phyloP scores from a whole-genome alignment of 139 green algal genomes.

The Closterium sp. region DNA sequence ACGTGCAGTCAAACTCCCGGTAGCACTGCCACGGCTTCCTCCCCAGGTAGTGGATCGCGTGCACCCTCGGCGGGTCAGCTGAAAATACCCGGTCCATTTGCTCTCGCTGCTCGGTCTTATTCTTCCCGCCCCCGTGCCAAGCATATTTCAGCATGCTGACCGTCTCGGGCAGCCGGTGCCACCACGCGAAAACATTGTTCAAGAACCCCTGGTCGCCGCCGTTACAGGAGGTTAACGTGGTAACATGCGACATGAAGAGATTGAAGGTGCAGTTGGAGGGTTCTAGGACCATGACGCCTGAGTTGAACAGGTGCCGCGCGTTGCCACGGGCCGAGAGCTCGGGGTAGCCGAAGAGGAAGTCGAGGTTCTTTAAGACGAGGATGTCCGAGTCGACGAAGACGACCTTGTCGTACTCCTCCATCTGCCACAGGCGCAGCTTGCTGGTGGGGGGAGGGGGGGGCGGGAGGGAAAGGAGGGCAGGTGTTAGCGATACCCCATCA shows the following conservation, averaged over 20 bases:
- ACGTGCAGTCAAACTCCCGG: constrained; percentile 11
- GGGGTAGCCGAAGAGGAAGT: constrained; percentile 65
- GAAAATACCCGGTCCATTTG: background rate
- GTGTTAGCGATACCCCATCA: too few species aligned
- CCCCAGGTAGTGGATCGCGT: constrained; percentile 11
- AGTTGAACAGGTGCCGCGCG: constrained; percentile 21
- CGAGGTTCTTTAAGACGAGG: constrained; percentile 63
- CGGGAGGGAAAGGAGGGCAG: background rate
- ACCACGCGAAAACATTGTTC: background rate
- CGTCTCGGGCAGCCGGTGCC: background rate
- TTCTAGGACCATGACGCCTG: constrained; percentile 24
- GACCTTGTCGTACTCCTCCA: constrained; percentile 48
- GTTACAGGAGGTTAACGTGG: constrained; percentile 13
- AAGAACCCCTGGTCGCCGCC: constrained; percentile 10
- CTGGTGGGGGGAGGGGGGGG: background rate
- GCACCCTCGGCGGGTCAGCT: background rate
- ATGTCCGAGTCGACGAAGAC: constrained; percentile 75
- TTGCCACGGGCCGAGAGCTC: constrained; percentile 35
- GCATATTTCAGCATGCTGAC: background rate
- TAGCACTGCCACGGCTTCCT: constrained; percentile 8
- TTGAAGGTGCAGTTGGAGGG: constrained; percentile 37
- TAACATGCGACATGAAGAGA: background rate
- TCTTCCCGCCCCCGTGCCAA: background rate
- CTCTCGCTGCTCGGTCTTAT: background rate
- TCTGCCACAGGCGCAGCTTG: constrained; percentile 15